These are phyloP conservation scores for Quercus bicolor DNA, from an alignment of 306 rosid species.

Conservation along the genomic window DNA sequence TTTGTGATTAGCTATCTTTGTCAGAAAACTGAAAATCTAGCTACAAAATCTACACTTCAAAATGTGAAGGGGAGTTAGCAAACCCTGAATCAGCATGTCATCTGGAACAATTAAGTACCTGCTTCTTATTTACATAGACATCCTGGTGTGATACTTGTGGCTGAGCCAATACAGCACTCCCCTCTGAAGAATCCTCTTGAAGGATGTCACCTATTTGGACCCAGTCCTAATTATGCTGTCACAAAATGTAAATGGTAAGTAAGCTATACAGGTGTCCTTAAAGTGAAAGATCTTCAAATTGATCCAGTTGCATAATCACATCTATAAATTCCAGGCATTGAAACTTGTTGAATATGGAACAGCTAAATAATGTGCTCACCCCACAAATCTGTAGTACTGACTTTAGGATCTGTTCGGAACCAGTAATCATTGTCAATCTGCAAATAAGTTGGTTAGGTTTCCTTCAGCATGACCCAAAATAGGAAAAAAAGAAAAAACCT, in stretches of 20 bases:
- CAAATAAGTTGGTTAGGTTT: conserved; percentile 15
- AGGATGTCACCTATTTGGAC: conserved; percentile 18
- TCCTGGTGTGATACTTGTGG: conserved; percentile 21
- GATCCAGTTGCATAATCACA: neutral
- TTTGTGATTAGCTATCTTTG: neutral
- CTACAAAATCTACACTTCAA: conserved; percentile 25
- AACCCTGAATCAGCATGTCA: conserved; percentile 16
- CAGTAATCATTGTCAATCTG: conserved; percentile 78
- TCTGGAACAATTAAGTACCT: conserved; percentile 21
- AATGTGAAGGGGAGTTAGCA: conserved; percentile 6
- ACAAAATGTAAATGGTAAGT: neutral
- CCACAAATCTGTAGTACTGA: conserved; percentile 66
- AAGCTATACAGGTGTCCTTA: conserved; percentile 1
- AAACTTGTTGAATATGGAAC: conserved; percentile 9
- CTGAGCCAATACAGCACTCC: conserved; percentile 9
- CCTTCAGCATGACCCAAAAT: neutral
- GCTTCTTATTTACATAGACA: conserved; percentile 27
- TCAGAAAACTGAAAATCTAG: neutral
- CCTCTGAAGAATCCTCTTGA: conserved; percentile 23
- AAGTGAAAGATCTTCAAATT: neutral
- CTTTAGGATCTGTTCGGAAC: conserved; percentile 62
- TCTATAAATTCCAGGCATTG: conserved; percentile 10
- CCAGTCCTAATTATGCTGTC: conserved; percentile 36
- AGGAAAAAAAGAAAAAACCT: neutral
- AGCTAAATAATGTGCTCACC: conserved; percentile 39